A percentile compares a stretch with the other conserved stretches of the same genome.
Evolutionary conservation across 805 yeast genomes (phyloP).

Genomic region (Candida broadrunensis): DNA sequence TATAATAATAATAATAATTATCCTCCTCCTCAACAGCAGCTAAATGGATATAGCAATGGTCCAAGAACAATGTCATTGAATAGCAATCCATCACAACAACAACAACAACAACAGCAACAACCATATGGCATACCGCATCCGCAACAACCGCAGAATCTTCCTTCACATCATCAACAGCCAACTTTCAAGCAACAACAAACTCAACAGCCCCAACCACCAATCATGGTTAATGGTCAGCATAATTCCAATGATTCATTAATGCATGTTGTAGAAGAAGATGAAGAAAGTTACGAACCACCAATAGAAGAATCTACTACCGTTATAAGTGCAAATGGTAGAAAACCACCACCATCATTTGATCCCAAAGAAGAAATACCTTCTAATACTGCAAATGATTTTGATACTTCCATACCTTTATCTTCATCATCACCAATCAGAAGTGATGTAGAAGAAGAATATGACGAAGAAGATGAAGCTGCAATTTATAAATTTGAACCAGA

Average conservation of each 20-base stretch:
- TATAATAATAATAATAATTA: not conserved
- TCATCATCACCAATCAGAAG: not conserved
- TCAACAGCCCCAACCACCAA: not conserved
- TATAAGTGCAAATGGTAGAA: conserved; percentile 1
- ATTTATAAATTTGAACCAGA: conserved; percentile 30
- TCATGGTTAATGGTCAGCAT: not conserved
- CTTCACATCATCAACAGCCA: not conserved
- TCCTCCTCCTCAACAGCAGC: conserved; percentile 1
- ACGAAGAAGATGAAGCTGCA: conserved; percentile 18
- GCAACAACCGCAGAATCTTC: conserved; percentile 2
- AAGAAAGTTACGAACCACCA: conserved; percentile 15
- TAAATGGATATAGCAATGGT: conserved; percentile 6
- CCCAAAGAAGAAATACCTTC: not conserved
- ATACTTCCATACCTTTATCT: not conserved
- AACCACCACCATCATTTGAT: not conserved
- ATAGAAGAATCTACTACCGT: not conserved
- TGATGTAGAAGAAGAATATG: not conserved
- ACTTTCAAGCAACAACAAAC: not conserved
- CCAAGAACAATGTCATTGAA: conserved; percentile 29
- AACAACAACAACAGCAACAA: conserved; percentile 2
- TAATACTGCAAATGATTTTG: not conserved
- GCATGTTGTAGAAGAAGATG: conserved; percentile 36
- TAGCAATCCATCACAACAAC: conserved; percentile 4
- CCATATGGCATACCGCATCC: not conserved
- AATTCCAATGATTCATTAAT: conserved; percentile 29